These are phyloP conservation scores for Wickerhamomyces mucosus DNA, from an alignment of 805 yeast genomes.

Conservation along the genomic window DNA sequence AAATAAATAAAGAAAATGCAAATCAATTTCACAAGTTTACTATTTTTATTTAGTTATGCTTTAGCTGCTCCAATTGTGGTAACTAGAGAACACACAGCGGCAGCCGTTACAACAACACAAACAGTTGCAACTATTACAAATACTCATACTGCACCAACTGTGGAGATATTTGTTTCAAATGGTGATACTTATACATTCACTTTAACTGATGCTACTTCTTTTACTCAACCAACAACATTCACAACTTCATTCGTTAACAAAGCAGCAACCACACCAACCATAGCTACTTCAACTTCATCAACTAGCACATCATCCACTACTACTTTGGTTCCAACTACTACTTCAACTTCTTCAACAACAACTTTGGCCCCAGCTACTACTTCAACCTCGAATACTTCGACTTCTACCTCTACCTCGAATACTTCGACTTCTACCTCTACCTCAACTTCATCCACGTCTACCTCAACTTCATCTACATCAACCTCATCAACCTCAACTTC, in stretches of 20 bases:
- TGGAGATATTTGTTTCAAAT: conserved; percentile 27
- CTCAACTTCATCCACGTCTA: conserved; percentile 10
- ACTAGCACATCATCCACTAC: conserved; percentile 1
- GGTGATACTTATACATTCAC: conserved; percentile 30
- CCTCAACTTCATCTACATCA: conserved; percentile 9
- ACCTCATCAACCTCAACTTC: conserved; percentile 11
- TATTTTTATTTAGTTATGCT: too few relatives aligned
- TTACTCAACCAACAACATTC: conserved; percentile 27
- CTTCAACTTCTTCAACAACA: conserved; percentile 8
- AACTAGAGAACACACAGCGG: conserved; percentile 49
- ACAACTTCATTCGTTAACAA: conserved; percentile 19
- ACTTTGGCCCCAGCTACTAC: conserved; percentile 16
- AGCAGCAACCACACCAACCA: conserved; percentile 3
- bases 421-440: conserved; percentile 14
- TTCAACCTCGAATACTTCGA: conserved; percentile 6
- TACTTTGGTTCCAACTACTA: conserved; percentile 6
- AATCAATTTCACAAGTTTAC: too few relatives aligned
- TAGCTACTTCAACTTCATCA: conserved; percentile 13
- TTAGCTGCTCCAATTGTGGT: conserved; percentile 30
- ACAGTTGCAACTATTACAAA: conserved; percentile 31
- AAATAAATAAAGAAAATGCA: too few relatives aligned
- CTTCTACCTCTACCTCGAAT: conserved; percentile 7
- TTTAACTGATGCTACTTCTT: conserved; percentile 25
- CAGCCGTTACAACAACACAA: conserved; percentile 36
- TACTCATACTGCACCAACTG: conserved; percentile 31